Percentiles rank a stretch among this genome's conserved stretches.
Conservation (phyloP, 768 basidiomycete species). For the Coprinellus micaceus region DNA sequence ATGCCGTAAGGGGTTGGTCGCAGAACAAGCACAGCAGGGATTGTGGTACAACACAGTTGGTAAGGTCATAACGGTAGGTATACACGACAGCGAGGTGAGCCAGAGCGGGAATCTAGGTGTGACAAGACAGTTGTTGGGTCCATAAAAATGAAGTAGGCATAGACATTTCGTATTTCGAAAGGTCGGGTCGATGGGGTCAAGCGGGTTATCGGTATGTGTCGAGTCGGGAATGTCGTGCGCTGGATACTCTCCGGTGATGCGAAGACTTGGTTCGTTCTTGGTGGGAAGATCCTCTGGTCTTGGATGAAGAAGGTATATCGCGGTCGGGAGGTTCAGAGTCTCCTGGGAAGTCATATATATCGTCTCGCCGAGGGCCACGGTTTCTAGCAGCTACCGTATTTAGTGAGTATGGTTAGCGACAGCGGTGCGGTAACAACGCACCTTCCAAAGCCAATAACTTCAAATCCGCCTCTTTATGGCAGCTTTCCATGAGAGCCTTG, state of each 20-base stretch:
- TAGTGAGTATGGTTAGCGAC: not conserved
- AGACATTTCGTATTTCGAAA: no score
- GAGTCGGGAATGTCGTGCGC: not conserved
- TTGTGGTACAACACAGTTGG: no score
- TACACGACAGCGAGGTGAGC: no score
- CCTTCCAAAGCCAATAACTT: slow-evolving; percentile 54
- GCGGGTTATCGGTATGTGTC: no score
- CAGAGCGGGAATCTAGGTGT: no score
- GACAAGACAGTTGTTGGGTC: no score
- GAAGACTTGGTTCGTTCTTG: not conserved
- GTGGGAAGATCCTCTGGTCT: not conserved
- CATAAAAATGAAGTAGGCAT: no score
- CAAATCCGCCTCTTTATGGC: slow-evolving; percentile 71
- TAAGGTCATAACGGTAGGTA: no score
- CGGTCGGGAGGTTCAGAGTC: not conserved
- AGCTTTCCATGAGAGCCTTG: slow-evolving; percentile 75
- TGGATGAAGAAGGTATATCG: not conserved
- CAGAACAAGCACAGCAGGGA: no score
- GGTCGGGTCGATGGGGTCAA: no score
- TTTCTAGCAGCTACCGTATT: not conserved
- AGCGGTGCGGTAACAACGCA: slow-evolving; percentile 22
- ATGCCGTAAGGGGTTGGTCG: no score
- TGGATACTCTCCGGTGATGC: not conserved
- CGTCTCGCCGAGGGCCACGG: not conserved
- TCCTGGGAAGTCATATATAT: not conserved